Percentiles rank a stretch among this genome's conserved stretches.
Evolutionary conservation across 2,329 filamentous ascomycete species (phyloP).

Genomic region (Verticillium longisporum): DNA sequence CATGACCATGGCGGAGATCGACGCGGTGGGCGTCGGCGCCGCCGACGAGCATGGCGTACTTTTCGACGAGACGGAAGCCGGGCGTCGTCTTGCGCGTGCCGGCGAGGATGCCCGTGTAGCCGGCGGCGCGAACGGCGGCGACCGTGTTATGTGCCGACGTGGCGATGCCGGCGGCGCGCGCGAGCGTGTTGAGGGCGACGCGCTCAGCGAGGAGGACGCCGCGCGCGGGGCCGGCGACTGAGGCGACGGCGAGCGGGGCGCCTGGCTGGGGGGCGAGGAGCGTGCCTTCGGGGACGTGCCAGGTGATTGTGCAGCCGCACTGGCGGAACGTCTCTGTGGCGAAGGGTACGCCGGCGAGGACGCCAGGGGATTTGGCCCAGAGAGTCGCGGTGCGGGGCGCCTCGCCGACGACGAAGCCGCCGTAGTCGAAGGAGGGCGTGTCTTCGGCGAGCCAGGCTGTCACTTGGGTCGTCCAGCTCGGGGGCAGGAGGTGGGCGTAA

Average conservation of each 20-base stretch:
- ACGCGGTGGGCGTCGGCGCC: conserved; percentile 89
- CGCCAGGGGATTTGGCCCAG: conserved; percentile 64
- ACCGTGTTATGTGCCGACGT: conserved; percentile 56
- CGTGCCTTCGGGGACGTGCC: conserved; percentile 74
- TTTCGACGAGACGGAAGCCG: conserved; percentile 90
- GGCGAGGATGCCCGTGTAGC: conserved; percentile 79
- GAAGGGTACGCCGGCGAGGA: conserved; percentile 89
- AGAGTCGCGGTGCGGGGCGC: conserved; percentile 56
- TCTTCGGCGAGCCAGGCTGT: conserved; percentile 90
- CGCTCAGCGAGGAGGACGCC: conserved; percentile 82
- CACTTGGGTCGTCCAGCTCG: conserved; percentile 75
- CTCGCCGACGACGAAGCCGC: conserved; percentile 89
- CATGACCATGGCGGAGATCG: conserved; percentile 94
- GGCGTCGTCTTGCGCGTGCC: conserved; percentile 97
- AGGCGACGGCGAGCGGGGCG: conserved; percentile 60
- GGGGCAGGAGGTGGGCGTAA: conserved; percentile 67
- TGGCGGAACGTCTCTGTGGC: conserved; percentile 90
- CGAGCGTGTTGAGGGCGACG: conserved; percentile 84
- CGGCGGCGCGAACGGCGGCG: conserved; percentile 50
- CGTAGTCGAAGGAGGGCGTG: conserved; percentile 94
- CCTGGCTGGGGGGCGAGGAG: conserved; percentile 46
- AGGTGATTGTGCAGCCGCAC: conserved; percentile 84
- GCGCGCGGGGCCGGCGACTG: conserved; percentile 76
- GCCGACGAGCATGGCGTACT: conserved; percentile 94
- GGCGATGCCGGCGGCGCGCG: conserved; percentile 86